Evolutionary conservation across 257 asterid species (phyloP).

Genomic region (Cordia subcordata): DNA sequence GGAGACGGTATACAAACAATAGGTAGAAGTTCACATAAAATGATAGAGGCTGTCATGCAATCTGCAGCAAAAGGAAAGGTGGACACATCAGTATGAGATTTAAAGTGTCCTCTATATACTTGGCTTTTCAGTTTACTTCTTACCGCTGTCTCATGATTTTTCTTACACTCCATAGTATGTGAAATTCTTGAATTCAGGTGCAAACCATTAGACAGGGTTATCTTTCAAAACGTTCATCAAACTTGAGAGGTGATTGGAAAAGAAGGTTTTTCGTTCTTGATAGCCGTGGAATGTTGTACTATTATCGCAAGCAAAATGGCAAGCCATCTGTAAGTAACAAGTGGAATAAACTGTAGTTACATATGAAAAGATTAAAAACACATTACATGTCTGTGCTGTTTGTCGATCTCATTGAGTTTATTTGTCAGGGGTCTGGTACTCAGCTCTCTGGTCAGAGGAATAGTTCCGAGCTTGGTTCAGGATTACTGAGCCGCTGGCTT

Average conservation of each 20-base stretch:
- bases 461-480: conserved; percentile 86
- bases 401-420: conserved; percentile 1
- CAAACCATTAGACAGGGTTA: conserved; percentile 90
- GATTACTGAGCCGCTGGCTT: conserved; percentile 83
- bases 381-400: not conserved
- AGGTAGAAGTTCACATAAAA: conserved; percentile 97
- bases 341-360: not conserved
- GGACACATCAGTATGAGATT: not conserved
- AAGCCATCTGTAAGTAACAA: conserved; percentile 71
- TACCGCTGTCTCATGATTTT: not conserved
- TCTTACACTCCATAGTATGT: not conserved
- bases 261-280: conserved; percentile 89
- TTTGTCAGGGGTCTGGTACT: conserved; percentile 54
- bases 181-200: conserved; percentile 41
- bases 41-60: conserved; percentile 98
- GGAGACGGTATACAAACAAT: conserved; percentile 97
- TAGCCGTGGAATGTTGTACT: conserved; percentile 85
- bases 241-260: conserved; percentile 85
- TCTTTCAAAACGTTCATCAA: conserved; percentile 83
- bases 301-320: conserved; percentile 77
- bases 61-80: conserved; percentile 99
- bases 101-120: not conserved
- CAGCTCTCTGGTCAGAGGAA: conserved; percentile 75
- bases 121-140: not conserved
- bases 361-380: not conserved